phyloP scores from a whole-genome alignment of 2,329 filamentous ascomycete species.

The Paraconiothyrium brasiliense region DNA sequence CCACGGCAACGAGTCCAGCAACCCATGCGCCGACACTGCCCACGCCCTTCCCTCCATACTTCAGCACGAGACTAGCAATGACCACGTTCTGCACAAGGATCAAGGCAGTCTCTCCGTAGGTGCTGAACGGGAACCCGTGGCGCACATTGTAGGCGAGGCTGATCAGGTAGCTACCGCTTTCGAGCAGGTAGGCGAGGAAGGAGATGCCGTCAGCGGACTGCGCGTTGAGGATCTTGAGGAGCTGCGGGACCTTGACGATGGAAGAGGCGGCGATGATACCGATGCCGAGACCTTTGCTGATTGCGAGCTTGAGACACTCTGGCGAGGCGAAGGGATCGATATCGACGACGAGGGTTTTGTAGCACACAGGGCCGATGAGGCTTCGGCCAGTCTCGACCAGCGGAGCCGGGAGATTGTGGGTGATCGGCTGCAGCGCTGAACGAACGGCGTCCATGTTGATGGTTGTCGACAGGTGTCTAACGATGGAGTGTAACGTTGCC shows the following conservation, averaged over 20 bases:
- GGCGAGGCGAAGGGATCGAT: constrained; percentile 77
- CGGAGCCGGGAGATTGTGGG: constrained; percentile 55
- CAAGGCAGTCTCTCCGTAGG: constrained; percentile 92
- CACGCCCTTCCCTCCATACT: constrained; percentile 73
- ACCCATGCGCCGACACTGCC: constrained; percentile 79
- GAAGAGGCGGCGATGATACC: constrained; percentile 91
- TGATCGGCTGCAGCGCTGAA: constrained; percentile 55
- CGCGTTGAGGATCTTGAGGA: constrained; percentile 86
- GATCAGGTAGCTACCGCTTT: constrained; percentile 88
- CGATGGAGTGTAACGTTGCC: neutral
- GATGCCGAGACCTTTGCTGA: constrained; percentile 92
- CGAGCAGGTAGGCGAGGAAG: constrained; percentile 91
- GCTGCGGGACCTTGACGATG: constrained; percentile 96
- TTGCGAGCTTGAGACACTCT: constrained; percentile 84
- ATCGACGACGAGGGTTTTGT: constrained; percentile 84
- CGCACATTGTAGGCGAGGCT: constrained; percentile 91
- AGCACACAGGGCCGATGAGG: constrained; percentile 85
- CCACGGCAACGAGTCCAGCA: constrained; percentile 74
- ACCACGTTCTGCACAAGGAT: constrained; percentile 93
- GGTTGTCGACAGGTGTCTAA: neutral
- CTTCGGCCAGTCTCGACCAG: constrained; percentile 44
- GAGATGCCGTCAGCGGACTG: constrained; percentile 84
- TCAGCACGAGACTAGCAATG: constrained; percentile 85
- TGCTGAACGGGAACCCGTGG: constrained; percentile 93
- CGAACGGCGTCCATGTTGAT: constrained; percentile 57